A percentile compares a stretch with the other conserved stretches of the same genome.
Conservation (phyloP, 1,284 basidiomycete genomes). For the Rhizoctonia solani region DNA sequence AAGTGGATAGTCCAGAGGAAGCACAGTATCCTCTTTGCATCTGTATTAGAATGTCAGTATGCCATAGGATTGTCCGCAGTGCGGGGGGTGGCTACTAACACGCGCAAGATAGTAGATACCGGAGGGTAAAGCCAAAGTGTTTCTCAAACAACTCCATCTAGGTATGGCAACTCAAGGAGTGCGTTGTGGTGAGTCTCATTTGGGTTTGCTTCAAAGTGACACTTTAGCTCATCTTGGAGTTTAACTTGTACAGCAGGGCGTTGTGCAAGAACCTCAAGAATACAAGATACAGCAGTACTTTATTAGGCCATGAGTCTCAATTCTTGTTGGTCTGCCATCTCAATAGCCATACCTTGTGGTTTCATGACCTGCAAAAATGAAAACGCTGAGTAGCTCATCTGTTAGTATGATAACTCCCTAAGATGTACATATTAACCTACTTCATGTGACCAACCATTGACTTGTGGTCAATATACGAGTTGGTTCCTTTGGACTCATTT, state of each 20-base stretch:
- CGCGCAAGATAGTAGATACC: slow-evolving; percentile 66
- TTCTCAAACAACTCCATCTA: slow-evolving; percentile 71
- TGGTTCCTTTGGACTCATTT: slow-evolving; percentile 46
- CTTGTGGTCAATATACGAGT: slow-evolving; percentile 50
- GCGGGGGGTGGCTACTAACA: slow-evolving; percentile 39
- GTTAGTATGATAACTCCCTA: neutral
- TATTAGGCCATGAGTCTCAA: neutral
- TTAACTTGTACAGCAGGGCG: slow-evolving; percentile 57
- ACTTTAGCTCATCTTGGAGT: slow-evolving; percentile 60
- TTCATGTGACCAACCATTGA: slow-evolving; percentile 54
- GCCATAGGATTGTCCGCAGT: neutral
- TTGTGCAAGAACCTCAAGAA: slow-evolving; percentile 64
- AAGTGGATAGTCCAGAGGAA: slow-evolving; percentile 18
- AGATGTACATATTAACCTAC: slow-evolving; percentile 42
- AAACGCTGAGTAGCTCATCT: neutral
- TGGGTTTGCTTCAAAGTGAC: slow-evolving; percentile 40
- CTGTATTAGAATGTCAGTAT: neutral
- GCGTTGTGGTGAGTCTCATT: slow-evolving; percentile 40
- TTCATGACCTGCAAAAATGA: slow-evolving; percentile 41
- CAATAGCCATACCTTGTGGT: slow-evolving; percentile 13
- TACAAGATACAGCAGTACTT: slow-evolving; percentile 70
- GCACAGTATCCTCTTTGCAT: slow-evolving; percentile 2
- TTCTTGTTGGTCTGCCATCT: neutral
- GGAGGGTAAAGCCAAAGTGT: slow-evolving; percentile 66
- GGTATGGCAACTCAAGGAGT: slow-evolving; percentile 54